Conservation (phyloP, 2,329 filamentous ascomycete species). For the Ciborinia camelliae region DNA sequence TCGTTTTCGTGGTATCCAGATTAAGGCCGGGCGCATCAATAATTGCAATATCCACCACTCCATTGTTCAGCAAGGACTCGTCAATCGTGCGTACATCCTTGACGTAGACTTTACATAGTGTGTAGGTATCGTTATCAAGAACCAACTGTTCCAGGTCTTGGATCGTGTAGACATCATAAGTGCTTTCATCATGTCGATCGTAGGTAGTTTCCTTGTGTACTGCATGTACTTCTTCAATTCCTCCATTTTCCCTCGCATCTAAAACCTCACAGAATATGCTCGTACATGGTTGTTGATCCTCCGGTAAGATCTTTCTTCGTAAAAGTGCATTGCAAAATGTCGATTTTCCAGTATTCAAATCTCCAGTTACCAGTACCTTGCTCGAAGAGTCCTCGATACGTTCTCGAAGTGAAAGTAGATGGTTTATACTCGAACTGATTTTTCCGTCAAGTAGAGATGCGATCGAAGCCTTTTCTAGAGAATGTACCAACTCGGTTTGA, state of each 20-base stretch:
- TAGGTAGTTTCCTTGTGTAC: slow-evolving; percentile 79
- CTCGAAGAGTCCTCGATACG: slow-evolving; percentile 96
- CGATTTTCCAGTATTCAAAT: slow-evolving; percentile 95
- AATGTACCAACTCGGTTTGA: slow-evolving; percentile 89
- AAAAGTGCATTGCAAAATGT: slow-evolving; percentile 98
- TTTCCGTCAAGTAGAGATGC: slow-evolving; percentile 89
- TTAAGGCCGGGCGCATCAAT: slow-evolving; percentile 97
- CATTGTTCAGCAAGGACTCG: slow-evolving; percentile 92
- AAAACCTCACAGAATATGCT: slow-evolving; percentile 98
- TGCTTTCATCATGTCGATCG: slow-evolving; percentile 86
- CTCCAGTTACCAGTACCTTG: slow-evolving; percentile 93
- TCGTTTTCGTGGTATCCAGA: slow-evolving; percentile 94
- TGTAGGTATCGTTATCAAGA: slow-evolving; percentile 80
- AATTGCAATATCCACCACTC: slow-evolving; percentile 93
- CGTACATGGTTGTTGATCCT: slow-evolving; percentile 97
- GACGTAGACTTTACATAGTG: slow-evolving; percentile 95
- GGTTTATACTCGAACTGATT: slow-evolving; percentile 89
- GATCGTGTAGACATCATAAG: slow-evolving; percentile 82
- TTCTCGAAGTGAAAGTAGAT: slow-evolving; percentile 80
- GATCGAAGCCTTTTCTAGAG: slow-evolving; percentile 86
- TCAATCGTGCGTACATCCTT: slow-evolving; percentile 86
- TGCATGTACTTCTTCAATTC: slow-evolving; percentile 91
- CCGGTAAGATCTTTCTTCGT: slow-evolving; percentile 85
- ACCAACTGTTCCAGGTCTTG: slow-evolving; percentile 84
- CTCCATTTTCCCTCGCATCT: slow-evolving; percentile 85